A percentile compares a stretch with the other conserved stretches of the same genome.
Conservation (phyloP, 2,329 filamentous ascomycete genomes). For the Scedosporium minutisporum region DNA sequence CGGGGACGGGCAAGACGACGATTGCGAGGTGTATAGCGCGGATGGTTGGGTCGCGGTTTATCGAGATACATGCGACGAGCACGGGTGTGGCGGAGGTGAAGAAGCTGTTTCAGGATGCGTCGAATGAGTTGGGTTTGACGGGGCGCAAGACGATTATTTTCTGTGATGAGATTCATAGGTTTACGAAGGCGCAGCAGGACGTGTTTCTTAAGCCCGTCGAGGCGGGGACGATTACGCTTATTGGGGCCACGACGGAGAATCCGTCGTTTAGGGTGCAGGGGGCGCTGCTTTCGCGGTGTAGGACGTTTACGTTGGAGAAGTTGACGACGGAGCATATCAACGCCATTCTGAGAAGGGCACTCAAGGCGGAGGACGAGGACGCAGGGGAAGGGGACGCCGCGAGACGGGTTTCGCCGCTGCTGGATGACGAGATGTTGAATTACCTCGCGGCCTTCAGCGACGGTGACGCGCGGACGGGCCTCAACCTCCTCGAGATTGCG, state of each 20-base stretch:
- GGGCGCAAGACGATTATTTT: slow-evolving; percentile 93
- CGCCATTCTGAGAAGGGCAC: slow-evolving; percentile 66
- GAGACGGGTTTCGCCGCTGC: slow-evolving; percentile 39
- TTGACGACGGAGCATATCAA: slow-evolving; percentile 63
- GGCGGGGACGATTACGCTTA: slow-evolving; percentile 78
- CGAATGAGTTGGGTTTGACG: slow-evolving; percentile 67
- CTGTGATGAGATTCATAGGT: slow-evolving; percentile 92
- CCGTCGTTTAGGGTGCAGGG: slow-evolving; percentile 88
- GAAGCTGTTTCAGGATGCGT: slow-evolving; percentile 79
- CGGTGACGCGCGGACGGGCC: slow-evolving; percentile 83
- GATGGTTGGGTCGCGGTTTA: slow-evolving; percentile 73
- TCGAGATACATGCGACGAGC: slow-evolving; percentile 92
- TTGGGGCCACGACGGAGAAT: slow-evolving; percentile 95
- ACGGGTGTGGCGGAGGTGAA: slow-evolving; percentile 85
- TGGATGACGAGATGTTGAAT: slow-evolving; percentile 65
- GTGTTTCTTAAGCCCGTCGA: slow-evolving; percentile 91
- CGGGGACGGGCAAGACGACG: slow-evolving; percentile 79
- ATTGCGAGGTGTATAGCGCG: slow-evolving; percentile 86
- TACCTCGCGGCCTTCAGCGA: slow-evolving; percentile 84
- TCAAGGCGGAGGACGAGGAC: slow-evolving; percentile 43
- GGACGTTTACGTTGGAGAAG: slow-evolving; percentile 78
- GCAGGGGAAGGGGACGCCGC: slow-evolving; percentile 18
- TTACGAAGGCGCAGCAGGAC: slow-evolving; percentile 87
- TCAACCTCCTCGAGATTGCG: slow-evolving; percentile 86
- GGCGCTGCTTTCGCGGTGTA: slow-evolving; percentile 78